These are phyloP conservation scores for Populus davidiana DNA, from an alignment of 345 rosid species.

Conservation along the genomic window DNA sequence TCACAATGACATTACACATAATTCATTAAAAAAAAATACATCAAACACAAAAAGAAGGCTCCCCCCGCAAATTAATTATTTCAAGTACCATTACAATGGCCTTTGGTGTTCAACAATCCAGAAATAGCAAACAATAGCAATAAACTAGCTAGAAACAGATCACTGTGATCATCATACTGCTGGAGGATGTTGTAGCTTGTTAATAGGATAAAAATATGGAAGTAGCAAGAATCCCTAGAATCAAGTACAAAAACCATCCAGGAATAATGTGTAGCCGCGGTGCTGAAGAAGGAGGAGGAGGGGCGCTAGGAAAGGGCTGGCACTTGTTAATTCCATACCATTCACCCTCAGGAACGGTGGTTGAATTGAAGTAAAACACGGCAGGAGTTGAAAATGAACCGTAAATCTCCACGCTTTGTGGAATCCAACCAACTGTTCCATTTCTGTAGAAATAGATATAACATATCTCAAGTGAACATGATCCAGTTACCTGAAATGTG, in stretches of 20 bases:
- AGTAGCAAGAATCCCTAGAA: constrained; percentile 30
- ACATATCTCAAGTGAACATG: constrained; percentile 29
- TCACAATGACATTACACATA: neutral
- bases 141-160: neutral
- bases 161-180: neutral
- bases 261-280: neutral
- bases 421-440: constrained; percentile 28
- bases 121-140: neutral
- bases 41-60: too few relatives aligned
- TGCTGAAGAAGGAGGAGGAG: constrained; percentile 42
- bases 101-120: neutral
- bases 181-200: neutral
- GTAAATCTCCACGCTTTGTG: constrained; percentile 18
- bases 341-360: constrained; percentile 1
- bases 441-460: constrained; percentile 25
- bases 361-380: constrained; percentile 8
- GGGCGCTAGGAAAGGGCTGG: neutral
- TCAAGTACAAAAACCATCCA: constrained; percentile 12
- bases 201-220: constrained; percentile 24
- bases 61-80: too few relatives aligned
- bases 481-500: constrained; percentile 24
- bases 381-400: constrained; percentile 13
- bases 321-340: constrained; percentile 28
- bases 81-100: neutral
- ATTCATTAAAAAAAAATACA: too few relatives aligned